Evolutionary conservation across 192 early-diverging fungal species (phyloP).

Genomic region (Coemansia umbellata): DNA sequence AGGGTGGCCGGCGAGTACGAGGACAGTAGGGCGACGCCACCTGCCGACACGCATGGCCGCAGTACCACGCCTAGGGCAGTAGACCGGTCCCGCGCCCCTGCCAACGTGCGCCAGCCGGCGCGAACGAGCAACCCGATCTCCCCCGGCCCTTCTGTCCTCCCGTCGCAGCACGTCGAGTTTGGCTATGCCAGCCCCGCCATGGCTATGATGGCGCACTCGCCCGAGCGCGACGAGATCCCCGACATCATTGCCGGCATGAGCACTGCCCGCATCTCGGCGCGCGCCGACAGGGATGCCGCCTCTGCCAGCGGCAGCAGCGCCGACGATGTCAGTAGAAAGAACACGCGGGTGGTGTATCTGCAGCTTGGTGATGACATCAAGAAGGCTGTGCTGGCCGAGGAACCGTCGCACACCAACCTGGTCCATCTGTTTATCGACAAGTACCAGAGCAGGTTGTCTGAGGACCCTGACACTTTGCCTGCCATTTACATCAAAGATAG

Average conservation of each 20-base stretch:
- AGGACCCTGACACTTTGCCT: conserved; percentile 58
- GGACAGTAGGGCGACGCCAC: conserved; percentile 7
- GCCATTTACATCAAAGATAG: conserved; percentile 66
- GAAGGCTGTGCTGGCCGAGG: conserved; percentile 52
- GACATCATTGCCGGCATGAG: conserved; percentile 50
- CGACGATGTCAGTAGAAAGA: not conserved
- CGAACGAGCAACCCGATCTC: conserved; percentile 3
- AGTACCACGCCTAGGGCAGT: not conserved
- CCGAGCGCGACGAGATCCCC: conserved; percentile 43
- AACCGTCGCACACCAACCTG: conserved; percentile 56
- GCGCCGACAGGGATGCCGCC: not conserved
- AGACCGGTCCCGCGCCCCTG: not conserved
- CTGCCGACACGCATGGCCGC: not conserved
- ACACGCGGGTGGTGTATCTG: conserved; percentile 46
- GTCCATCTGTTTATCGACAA: conserved; percentile 72
- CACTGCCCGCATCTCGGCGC: conserved; percentile 20
- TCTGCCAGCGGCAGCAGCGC: conserved; percentile 3
- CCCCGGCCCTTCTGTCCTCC: conserved; percentile 6
- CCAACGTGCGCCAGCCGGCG: conserved; percentile 4
- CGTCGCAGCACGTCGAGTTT: conserved; percentile 43
- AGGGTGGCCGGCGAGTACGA: conserved; percentile 7
- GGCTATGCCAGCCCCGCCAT: conserved; percentile 21
- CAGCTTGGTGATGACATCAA: conserved; percentile 64
- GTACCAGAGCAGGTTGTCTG: conserved; percentile 58
- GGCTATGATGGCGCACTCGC: conserved; percentile 11